Conservation (phyloP, 768 basidiomycete genomes). For the Termitomyces sp. region DNA sequence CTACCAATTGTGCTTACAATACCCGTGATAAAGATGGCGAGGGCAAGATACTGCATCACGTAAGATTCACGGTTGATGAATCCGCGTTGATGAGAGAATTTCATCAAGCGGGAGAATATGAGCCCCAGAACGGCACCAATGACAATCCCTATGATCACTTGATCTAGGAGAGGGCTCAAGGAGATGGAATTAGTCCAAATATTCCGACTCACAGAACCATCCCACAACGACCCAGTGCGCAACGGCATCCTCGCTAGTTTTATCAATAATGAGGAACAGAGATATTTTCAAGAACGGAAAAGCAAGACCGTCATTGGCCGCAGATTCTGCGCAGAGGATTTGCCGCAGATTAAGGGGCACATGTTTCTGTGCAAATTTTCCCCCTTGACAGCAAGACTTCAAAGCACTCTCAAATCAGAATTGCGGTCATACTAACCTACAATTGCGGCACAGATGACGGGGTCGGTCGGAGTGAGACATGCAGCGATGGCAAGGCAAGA, state of each 20-base stretch:
- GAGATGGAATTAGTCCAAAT: neutral
- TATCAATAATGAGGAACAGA: slow-evolving; percentile 77
- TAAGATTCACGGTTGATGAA: slow-evolving; percentile 81
- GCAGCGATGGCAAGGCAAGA: slow-evolving; percentile 84
- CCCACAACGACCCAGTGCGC: slow-evolving; percentile 84
- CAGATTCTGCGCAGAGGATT: slow-evolving; percentile 82
- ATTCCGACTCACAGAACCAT: slow-evolving; percentile 54
- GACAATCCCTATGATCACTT: slow-evolving; percentile 70
- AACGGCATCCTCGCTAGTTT: slow-evolving; percentile 54
- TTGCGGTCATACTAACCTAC: slow-evolving; percentile 39
- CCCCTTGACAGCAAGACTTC: slow-evolving; percentile 35
- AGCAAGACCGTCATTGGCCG: slow-evolving; percentile 92
- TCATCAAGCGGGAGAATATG: slow-evolving; percentile 71
- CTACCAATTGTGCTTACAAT: slow-evolving; percentile 72
- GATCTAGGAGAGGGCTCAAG: slow-evolving; percentile 39
- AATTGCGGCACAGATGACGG: slow-evolving; percentile 83
- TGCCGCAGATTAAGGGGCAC: slow-evolving; percentile 73
- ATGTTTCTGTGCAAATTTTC: slow-evolving; percentile 61
- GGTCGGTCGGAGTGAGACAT: slow-evolving; percentile 91
- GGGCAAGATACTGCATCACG: slow-evolving; percentile 75
- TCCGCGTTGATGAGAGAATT: slow-evolving; percentile 53
- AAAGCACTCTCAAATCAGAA: neutral
- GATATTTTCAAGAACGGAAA: slow-evolving; percentile 88
- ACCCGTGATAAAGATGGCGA: slow-evolving; percentile 71
- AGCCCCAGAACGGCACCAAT: slow-evolving; percentile 60